Evolutionary conservation across 441 rosid species (phyloP).

Genomic region (Raphanus hybrid): DNA sequence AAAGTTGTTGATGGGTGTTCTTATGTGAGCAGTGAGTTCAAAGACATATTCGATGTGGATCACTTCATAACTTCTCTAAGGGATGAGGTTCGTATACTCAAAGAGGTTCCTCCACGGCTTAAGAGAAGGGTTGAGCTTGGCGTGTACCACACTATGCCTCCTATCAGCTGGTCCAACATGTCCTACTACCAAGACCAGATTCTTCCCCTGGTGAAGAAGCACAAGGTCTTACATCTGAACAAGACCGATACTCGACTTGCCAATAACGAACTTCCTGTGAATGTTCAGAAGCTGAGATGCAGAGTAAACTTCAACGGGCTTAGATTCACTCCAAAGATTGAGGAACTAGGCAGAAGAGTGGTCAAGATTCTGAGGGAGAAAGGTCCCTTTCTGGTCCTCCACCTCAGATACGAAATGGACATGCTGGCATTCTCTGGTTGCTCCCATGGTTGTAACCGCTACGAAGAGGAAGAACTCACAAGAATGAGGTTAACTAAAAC

Average conservation of each 20-base stretch:
- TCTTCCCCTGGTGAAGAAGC: constrained; percentile 84
- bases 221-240: constrained; percentile 81
- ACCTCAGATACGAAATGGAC: constrained; percentile 96
- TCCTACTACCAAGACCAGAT: constrained; percentile 89
- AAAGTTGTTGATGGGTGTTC: neutral
- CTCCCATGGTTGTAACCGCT: constrained; percentile 78
- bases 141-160: constrained; percentile 78
- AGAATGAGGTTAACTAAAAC: no score
- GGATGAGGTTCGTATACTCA: constrained; percentile 93
- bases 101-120: constrained; percentile 90
- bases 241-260: constrained; percentile 91
- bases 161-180: constrained; percentile 95
- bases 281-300: constrained; percentile 86
- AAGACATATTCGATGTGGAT: constrained; percentile 93
- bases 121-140: constrained; percentile 78
- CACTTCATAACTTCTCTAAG: constrained; percentile 88
- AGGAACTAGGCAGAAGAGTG: constrained; percentile 84
- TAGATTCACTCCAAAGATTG: constrained; percentile 88
- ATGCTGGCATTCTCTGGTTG: constrained; percentile 98
- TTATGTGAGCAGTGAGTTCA: constrained; percentile 68
- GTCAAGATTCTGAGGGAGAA: constrained; percentile 69
- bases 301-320: constrained; percentile 83
- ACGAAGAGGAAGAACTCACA: constrained; percentile 68
- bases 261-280: constrained; percentile 69
- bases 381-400: constrained; percentile 87